A percentile compares a stretch with the other conserved stretches of the same genome.
phyloP scores from a whole-genome alignment of 2,329 filamentous ascomycete species.

The Aspergillus bombycis region DNA sequence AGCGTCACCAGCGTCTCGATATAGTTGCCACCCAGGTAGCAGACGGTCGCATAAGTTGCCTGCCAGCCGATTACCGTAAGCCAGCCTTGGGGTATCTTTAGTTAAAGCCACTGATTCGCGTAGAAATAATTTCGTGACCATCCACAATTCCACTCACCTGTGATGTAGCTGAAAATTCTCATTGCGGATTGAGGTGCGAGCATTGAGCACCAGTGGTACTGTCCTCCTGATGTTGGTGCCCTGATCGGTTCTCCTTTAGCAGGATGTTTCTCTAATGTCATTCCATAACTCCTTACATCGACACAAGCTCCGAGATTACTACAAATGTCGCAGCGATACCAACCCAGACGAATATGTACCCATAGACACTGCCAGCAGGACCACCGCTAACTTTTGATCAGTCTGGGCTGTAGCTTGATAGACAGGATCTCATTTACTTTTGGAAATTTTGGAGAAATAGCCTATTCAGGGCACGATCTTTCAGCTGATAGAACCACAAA shows the following conservation, averaged over 20 bases:
- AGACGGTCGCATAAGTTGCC: conserved; percentile 41
- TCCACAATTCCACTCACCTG: conserved; percentile 23
- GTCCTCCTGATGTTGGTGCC: conserved; percentile 40
- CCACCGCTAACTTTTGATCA: conserved; percentile 30
- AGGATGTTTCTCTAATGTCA: no score
- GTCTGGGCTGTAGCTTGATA: not conserved
- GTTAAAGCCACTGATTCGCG: no score
- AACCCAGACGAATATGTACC: conserved; percentile 38
- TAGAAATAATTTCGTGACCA: not conserved
- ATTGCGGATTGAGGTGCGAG: conserved; percentile 40
- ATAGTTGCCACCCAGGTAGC: conserved; percentile 35
- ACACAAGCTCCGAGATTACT: conserved; percentile 36
- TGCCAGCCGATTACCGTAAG: conserved; percentile 49
- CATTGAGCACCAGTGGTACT: conserved; percentile 47
- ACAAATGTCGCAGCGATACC: conserved; percentile 31
- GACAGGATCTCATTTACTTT: conserved; percentile 18
- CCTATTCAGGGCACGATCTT: not conserved
- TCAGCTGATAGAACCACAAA: not conserved
- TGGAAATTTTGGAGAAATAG: conserved; percentile 22
- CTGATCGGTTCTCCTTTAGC: conserved; percentile 17
- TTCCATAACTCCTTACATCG: conserved; percentile 28
- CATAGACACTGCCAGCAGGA: conserved; percentile 35
- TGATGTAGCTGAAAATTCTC: conserved; percentile 44
- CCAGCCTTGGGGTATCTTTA: conserved; percentile 34
- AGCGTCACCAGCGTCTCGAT: conserved; percentile 43